Evolutionary conservation across 805 yeast species (phyloP), one percentile per base, ranked within the genome.

Genomic region (Debaryomyces hansenii): DNA sequence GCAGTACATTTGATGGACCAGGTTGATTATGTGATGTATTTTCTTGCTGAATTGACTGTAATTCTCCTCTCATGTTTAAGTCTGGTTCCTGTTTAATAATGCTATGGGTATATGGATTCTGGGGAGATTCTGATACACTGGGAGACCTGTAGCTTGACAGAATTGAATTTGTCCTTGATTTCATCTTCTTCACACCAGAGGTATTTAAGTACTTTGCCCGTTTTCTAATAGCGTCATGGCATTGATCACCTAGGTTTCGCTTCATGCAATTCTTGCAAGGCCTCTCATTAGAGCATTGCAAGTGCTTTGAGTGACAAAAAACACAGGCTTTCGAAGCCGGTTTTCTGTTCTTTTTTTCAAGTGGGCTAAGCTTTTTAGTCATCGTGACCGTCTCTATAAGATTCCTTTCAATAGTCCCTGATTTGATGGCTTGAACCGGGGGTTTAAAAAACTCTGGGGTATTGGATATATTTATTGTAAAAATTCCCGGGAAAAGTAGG

Each of bases 181-280:
- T 27, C 7, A 6, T 32, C 4, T 27, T 35, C 4, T 11, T 20
- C 8, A 32, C 38, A 14, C 24, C n/a, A 9, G 20, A 36, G 20
- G 41, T 33, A 9, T 44, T 54, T 53, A 70, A 55, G 50, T 72
- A 72, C 48, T 71, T 70, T 8, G 79, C 80, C 40, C 74, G 55
- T 57, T 80, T 83, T 21, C 90, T 62, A 33, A 74, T 75, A 5
- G 82, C 78, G 58, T 85, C 87, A 32, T 66, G 68, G 60, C 94
- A 86, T 10, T 70, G 56, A 44, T 71, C 77, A 1, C 69, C 76
- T n/a, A 80, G 60, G 18, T 80, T 79, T 46, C 91, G 64, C 58
- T 85, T 85, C 16, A 73, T 55, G 64, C 94, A 86, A 59, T 86
- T 86, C 52, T 75, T 75, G 56, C 92, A 86, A 0, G 94, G 92